These are phyloP conservation scores for Lichtheimia corymbifera DNA, from an alignment of 371 early-diverging fungal genomes.

Conservation along the genomic window DNA sequence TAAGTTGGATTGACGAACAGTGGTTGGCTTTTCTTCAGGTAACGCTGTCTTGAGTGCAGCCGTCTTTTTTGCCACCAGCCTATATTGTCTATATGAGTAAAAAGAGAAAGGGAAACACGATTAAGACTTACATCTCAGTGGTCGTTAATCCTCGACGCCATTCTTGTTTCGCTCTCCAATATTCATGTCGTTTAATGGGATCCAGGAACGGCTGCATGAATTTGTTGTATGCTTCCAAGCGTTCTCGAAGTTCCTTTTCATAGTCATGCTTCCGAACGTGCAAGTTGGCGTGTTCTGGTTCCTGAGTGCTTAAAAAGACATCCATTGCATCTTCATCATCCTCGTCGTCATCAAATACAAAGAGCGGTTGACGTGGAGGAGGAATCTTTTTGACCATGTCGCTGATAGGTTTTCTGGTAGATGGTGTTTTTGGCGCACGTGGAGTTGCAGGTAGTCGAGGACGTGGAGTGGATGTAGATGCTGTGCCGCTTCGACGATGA, in stretches of 20 bases:
- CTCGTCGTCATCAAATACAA: constrained; percentile 4
- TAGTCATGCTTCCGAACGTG: constrained; percentile 20
- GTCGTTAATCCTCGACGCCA: constrained; percentile 46
- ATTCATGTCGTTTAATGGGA: constrained; percentile 17
- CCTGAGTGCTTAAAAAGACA: constrained; percentile 19
- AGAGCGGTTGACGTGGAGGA: constrained; percentile 5
- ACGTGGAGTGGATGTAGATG: neutral
- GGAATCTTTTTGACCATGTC: constrained; percentile 33
- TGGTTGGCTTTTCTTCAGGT: neutral
- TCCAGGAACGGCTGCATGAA: constrained; percentile 40
- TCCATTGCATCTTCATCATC: constrained; percentile 15
- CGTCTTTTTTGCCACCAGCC: constrained; percentile 8
- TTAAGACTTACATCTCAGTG: constrained; percentile 36
- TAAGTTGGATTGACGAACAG: constrained; percentile 26
- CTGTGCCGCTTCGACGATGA: constrained; percentile 35
- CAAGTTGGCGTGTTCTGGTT: constrained; percentile 35
- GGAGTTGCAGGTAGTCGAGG: constrained; percentile 13
- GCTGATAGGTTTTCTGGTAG: constrained; percentile 19
- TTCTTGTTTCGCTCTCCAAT: constrained; percentile 36
- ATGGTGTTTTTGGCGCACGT: constrained; percentile 19
- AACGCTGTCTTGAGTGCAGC: constrained; percentile 4
- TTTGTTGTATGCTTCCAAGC: constrained; percentile 24
- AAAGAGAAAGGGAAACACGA: neutral
- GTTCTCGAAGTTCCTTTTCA: constrained; percentile 35
- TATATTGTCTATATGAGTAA: neutral